Evolutionary conservation across 2,329 filamentous ascomycete genomes (phyloP).

Genomic region (Fusarium scirpi): DNA sequence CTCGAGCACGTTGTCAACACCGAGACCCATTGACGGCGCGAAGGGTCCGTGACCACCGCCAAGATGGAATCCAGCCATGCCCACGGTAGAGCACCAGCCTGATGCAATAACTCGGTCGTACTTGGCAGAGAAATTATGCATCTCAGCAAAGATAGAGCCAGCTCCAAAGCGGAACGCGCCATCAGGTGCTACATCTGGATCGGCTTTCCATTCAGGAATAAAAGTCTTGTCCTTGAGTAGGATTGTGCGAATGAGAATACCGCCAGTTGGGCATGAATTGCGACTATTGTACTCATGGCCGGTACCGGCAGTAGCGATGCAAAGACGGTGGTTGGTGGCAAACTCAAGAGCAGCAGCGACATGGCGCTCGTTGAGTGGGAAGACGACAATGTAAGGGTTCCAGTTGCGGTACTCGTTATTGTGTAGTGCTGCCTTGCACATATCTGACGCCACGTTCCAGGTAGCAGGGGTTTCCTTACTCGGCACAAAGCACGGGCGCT

Average conservation of each 20-base stretch:
- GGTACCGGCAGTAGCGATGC: conserved; percentile 3
- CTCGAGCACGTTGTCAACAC: conserved; percentile 2
- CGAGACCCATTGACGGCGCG: conserved; percentile 9
- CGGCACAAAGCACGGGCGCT: neutral
- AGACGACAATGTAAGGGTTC: conserved; percentile 7
- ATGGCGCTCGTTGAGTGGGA: conserved; percentile 5
- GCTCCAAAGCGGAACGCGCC: conserved; percentile 6
- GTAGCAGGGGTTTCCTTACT: neutral
- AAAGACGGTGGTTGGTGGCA: neutral
- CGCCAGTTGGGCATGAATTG: conserved; percentile 9
- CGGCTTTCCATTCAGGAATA: neutral
- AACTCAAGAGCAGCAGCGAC: neutral
- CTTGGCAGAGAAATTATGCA: neutral
- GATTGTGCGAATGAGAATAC: conserved; percentile 9
- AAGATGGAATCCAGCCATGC: conserved; percentile 4
- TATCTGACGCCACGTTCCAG: neutral
- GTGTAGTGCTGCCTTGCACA: conserved; percentile 9
- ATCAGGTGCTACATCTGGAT: neutral
- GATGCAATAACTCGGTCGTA: neutral
- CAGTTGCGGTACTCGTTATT: conserved; percentile 6
- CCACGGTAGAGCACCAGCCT: conserved; percentile 7
- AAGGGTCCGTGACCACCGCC: conserved; percentile 10
- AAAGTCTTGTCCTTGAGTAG: conserved; percentile 1
- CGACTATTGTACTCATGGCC: conserved; percentile 12
- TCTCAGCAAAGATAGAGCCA: neutral